These are phyloP conservation scores for Bipolaris bicolor DNA, from an alignment of 2,329 filamentous ascomycete species.

Conservation along the genomic window DNA sequence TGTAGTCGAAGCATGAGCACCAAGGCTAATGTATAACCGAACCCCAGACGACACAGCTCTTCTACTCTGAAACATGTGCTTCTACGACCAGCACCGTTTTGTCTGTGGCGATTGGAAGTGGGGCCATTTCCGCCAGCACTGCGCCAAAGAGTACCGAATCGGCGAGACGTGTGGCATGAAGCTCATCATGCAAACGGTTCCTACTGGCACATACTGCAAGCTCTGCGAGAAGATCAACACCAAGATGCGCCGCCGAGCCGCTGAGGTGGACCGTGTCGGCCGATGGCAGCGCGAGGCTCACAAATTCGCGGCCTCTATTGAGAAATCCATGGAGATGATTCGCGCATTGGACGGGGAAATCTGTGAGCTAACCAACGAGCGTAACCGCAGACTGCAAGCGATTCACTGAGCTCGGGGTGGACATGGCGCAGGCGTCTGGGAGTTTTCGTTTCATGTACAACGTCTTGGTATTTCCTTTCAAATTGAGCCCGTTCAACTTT, in stretches of 20 bases:
- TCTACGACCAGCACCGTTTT: conserved; percentile 90
- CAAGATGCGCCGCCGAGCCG: conserved; percentile 75
- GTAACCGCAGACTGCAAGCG: conserved; percentile 43
- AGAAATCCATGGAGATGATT: conserved; percentile 74
- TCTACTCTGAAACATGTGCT: conserved; percentile 73
- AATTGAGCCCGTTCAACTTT: conserved; percentile 44
- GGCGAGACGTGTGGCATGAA: conserved; percentile 97
- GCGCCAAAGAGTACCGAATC: conserved; percentile 91
- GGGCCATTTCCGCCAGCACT: conserved; percentile 91
- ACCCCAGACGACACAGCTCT: conserved; percentile 39
- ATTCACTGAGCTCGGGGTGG: conserved; percentile 35
- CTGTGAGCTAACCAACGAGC: conserved; percentile 66
- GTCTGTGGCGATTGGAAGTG: conserved; percentile 91
- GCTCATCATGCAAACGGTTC: conserved; percentile 77
- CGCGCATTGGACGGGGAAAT: conserved; percentile 74
- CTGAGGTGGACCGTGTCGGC: conserved; percentile 75
- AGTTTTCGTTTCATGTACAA: conserved; percentile 45
- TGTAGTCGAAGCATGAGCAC: conserved; percentile 37
- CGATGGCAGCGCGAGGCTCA: conserved; percentile 77
- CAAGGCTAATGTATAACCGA: conserved; percentile 39
- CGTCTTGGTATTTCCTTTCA: conserved; percentile 33
- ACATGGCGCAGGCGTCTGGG: conserved; percentile 38
- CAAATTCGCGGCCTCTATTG: conserved; percentile 64
- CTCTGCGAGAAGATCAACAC: conserved; percentile 88
- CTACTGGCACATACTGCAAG: conserved; percentile 72